Percentiles rank a stretch among this genome's conserved stretches.
phyloP scores from a whole-genome alignment of 179 eudicot genomes.

The Beta macrorhiza region DNA sequence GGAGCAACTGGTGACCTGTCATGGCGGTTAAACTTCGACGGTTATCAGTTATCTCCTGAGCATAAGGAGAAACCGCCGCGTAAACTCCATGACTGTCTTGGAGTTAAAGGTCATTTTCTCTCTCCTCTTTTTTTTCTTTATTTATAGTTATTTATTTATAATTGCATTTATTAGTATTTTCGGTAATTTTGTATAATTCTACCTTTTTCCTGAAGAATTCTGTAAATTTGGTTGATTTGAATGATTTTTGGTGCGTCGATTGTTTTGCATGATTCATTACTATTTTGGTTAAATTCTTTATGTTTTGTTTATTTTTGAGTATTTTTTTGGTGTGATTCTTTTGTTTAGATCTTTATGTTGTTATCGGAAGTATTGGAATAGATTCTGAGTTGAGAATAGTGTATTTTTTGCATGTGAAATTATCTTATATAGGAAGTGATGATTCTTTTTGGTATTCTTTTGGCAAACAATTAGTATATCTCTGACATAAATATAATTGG shows the following conservation, averaged over 20 bases:
- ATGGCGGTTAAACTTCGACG: constrained; percentile 78
- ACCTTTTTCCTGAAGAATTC: neutral
- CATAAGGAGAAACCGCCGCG: constrained; percentile 61
- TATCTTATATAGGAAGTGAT: constrained; percentile 12
- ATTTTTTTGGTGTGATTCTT: neutral
- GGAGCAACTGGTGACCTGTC: constrained; percentile 34
- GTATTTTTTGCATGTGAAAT: neutral
- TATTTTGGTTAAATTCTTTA: constrained; percentile 5
- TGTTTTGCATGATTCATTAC: constrained; percentile 9
- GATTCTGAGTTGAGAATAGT: neutral
- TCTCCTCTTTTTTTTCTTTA: neutral
- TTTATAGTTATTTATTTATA: neutral
- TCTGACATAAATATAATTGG: neutral
- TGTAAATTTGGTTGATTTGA: neutral
- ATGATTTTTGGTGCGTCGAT: neutral
- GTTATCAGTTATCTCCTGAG: constrained; percentile 44
- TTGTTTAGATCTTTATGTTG: neutral
- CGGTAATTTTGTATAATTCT: neutral
- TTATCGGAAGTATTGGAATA: constrained; percentile 1
- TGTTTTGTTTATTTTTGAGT: neutral
- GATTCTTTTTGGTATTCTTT: neutral
- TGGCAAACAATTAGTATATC: neutral
- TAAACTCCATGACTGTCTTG: constrained; percentile 67
- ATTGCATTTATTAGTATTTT: neutral
- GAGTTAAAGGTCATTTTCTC: constrained; percentile 55